Percentiles rank a stretch among this genome's conserved stretches.
Conservation (phyloP, 345 rosid genomes). For the Cochlearia excelsa region DNA sequence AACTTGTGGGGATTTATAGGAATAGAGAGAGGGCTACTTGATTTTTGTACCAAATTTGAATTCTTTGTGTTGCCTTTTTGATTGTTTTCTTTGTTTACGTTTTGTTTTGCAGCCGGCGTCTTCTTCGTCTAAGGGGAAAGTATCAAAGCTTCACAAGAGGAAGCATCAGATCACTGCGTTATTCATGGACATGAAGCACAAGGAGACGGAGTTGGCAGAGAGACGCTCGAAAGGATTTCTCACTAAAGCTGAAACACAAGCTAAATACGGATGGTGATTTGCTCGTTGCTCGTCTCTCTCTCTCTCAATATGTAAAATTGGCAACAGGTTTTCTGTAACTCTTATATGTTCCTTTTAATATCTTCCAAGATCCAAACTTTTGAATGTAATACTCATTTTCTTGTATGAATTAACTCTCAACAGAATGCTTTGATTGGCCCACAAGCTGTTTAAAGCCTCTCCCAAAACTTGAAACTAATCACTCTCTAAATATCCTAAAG, state of each 20-base stretch:
- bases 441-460: not conserved
- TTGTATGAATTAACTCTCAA: conserved; percentile 14
- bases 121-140: conserved; percentile 74
- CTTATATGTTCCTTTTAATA: not conserved
- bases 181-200: conserved; percentile 78
- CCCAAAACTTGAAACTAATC: conserved; percentile 12
- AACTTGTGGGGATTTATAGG: not conserved
- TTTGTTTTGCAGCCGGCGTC: conserved; percentile 50
- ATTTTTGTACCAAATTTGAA: too few species aligned
- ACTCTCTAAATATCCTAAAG: not conserved
- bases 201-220: conserved; percentile 76
- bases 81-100: not conserved
- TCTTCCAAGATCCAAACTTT: conserved; percentile 14
- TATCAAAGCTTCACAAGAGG: conserved; percentile 90
- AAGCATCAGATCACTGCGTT: conserved; percentile 92
- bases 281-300: not conserved
- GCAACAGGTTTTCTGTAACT: conserved; percentile 19
- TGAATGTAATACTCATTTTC: conserved; percentile 18
- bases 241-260: conserved; percentile 89
- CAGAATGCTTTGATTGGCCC: not conserved
- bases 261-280: conserved; percentile 87
- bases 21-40: not conserved
- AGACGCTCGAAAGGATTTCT: conserved; percentile 80
- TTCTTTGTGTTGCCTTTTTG: not conserved
- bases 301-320: not conserved